Evolutionary conservation across 305 asterid species (phyloP).

Genomic region (Fraxinus albicans): DNA sequence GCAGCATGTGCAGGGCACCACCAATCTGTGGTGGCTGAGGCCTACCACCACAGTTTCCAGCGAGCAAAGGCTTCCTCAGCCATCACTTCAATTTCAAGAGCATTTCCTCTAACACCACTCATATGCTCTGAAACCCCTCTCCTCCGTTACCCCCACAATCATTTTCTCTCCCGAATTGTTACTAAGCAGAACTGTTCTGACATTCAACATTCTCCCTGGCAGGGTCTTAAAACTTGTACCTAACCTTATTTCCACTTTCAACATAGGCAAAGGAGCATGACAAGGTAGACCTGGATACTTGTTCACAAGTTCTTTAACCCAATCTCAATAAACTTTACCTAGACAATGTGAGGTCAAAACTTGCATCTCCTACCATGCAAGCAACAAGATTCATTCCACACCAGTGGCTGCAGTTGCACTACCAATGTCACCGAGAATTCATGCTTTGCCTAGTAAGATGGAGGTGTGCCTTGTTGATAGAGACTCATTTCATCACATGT

Average conservation of each 20-base stretch:
- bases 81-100: background rate
- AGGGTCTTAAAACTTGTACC: background rate
- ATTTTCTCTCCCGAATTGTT: background rate
- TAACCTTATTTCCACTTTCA: background rate
- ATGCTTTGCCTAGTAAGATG: background rate
- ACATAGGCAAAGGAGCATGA: background rate
- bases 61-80: background rate
- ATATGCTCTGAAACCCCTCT: background rate
- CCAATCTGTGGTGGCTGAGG: background rate
- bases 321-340: background rate
- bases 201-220: background rate
- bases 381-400: background rate
- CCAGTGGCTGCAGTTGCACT: background rate
- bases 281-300: background rate
- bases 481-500: background rate
- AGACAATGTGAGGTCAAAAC: background rate
- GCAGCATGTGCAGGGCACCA: constrained; percentile 31
- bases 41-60: background rate
- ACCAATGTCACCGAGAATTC: background rate
- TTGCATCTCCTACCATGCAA: background rate
- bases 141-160: background rate
- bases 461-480: background rate
- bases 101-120: background rate
- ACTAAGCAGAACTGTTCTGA: background rate
- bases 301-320: background rate